phyloP scores from a whole-genome alignment of 2,329 filamentous ascomycete species.

The Exophiala viscosa region DNA sequence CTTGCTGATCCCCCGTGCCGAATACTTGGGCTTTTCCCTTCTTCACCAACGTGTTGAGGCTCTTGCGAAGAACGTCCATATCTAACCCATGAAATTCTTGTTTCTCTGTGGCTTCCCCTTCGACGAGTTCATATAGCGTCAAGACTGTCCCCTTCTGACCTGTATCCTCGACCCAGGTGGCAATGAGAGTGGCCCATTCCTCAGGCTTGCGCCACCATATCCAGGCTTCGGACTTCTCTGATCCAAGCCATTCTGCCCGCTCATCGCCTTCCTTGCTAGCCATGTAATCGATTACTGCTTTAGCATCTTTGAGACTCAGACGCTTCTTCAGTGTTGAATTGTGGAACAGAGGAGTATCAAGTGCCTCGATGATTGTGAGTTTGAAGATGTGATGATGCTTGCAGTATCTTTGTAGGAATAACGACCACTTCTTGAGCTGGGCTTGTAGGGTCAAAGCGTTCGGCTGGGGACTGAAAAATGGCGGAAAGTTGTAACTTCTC shows the following conservation, averaged over 20 bases:
- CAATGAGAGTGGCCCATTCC: constrained; percentile 80
- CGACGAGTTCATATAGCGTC: constrained; percentile 84
- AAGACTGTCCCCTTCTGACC: constrained; percentile 84
- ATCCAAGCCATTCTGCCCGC: constrained; percentile 57
- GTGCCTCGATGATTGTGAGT: constrained; percentile 62
- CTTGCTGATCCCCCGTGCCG: constrained; percentile 78
- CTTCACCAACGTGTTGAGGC: constrained; percentile 78
- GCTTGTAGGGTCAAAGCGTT: constrained; percentile 43
- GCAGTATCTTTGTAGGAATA: constrained; percentile 79
- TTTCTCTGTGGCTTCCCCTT: constrained; percentile 71
- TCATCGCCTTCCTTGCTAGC: constrained; percentile 48
- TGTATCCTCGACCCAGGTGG: constrained; percentile 79
- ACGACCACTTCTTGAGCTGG: constrained; percentile 76
- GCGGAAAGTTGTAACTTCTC: constrained; percentile 48
- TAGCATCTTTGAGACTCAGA: constrained; percentile 52
- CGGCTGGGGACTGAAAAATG: constrained; percentile 50
- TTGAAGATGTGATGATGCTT: constrained; percentile 71
- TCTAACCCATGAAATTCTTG: constrained; percentile 87
- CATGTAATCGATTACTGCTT: constrained; percentile 57
- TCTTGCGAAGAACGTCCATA: constrained; percentile 71
- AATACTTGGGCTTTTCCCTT: constrained; percentile 91
- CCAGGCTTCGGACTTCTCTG: constrained; percentile 27
- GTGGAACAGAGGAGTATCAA: constrained; percentile 57
- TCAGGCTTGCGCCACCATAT: constrained; percentile 71
- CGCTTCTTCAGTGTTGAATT: constrained; percentile 44